Evolutionary conservation across 768 basidiomycete genomes (phyloP).

Genomic region (Suillus brevipes): DNA sequence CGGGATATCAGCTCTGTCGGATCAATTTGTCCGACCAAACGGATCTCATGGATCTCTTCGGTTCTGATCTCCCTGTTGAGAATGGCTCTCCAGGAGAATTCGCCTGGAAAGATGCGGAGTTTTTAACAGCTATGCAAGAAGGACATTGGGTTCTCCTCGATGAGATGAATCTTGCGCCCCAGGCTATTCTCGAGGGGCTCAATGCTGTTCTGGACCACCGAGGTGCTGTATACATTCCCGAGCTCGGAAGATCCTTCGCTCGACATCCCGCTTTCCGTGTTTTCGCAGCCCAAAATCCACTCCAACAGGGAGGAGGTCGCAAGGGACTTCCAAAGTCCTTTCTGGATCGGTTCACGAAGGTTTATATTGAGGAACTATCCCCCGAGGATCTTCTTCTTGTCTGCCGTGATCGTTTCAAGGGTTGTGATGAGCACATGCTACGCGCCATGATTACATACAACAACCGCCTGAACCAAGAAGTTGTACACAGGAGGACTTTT

Average conservation of each 20-base stretch:
- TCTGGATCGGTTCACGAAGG: conserved; percentile 97
- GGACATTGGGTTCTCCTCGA: conserved; percentile 98
- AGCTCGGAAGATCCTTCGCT: conserved; percentile 84
- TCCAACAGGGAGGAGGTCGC: conserved; percentile 93
- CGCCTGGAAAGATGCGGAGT: conserved; percentile 96
- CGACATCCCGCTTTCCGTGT: conserved; percentile 94
- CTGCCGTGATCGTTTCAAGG: conserved; percentile 72
- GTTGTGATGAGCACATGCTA: conserved; percentile 52
- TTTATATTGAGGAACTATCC: conserved; percentile 85
- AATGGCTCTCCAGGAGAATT: conserved; percentile 91
- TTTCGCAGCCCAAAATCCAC: conserved; percentile 96
- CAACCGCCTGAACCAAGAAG: conserved; percentile 62
- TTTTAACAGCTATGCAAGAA: conserved; percentile 88
- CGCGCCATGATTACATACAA: conserved; percentile 85
- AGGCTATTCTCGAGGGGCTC: conserved; percentile 93
- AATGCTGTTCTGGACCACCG: conserved; percentile 96
- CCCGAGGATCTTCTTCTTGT: conserved; percentile 75
- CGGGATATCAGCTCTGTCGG: conserved; percentile 79
- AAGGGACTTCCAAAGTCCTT: conserved; percentile 98
- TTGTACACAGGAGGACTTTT: conserved; percentile 63
- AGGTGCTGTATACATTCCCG: conserved; percentile 92
- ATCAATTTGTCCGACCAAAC: conserved; percentile 99
- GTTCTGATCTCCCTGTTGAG: conserved; percentile 93
- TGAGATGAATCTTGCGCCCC: conserved; percentile 98
- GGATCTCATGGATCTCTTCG: conserved; percentile 93